A percentile compares a stretch with the other conserved stretches of the same genome.
Evolutionary conservation across 257 asterid genomes (phyloP).

Genomic region (Solanum appendiculatum): DNA sequence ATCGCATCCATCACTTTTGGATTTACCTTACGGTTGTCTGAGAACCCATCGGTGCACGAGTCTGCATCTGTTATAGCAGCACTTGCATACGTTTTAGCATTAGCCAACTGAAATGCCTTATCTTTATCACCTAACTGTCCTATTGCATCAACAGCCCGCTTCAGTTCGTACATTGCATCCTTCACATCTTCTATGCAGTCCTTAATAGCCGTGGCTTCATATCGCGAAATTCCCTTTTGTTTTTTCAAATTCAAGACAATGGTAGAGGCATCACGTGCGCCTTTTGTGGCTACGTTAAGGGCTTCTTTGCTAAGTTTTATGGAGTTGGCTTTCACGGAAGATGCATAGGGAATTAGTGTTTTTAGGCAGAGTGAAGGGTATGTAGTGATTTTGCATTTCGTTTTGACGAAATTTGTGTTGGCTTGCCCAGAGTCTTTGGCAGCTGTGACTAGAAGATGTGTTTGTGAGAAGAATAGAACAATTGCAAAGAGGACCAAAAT

Average conservation of each 20-base stretch:
- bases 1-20: constrained; percentile 21
- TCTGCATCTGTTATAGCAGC: constrained; percentile 72
- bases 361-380: constrained; percentile 43
- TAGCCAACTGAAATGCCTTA: constrained; percentile 46
- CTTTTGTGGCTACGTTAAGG: constrained; percentile 30
- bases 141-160: constrained; percentile 34
- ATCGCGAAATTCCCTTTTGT: constrained; percentile 14
- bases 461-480: background rate
- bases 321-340: constrained; percentile 25
- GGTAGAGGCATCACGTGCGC: constrained; percentile 30
- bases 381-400: constrained; percentile 41
- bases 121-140: constrained; percentile 28
- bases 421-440: background rate
- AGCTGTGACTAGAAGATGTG: background rate
- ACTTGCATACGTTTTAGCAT: constrained; percentile 67
- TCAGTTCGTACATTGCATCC: constrained; percentile 47
- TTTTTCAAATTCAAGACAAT: constrained; percentile 10
- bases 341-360: constrained; percentile 44
- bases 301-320: constrained; percentile 43
- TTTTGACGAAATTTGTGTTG: constrained; percentile 25
- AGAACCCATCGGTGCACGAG: constrained; percentile 44
- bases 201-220: constrained; percentile 32
- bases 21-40: constrained; percentile 14
- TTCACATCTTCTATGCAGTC: constrained; percentile 53
- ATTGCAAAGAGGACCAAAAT: background rate